Evolutionary conservation across 176 grass and related monocot species (phyloP).

Genomic region (Dendrocalamus sinicus): DNA sequence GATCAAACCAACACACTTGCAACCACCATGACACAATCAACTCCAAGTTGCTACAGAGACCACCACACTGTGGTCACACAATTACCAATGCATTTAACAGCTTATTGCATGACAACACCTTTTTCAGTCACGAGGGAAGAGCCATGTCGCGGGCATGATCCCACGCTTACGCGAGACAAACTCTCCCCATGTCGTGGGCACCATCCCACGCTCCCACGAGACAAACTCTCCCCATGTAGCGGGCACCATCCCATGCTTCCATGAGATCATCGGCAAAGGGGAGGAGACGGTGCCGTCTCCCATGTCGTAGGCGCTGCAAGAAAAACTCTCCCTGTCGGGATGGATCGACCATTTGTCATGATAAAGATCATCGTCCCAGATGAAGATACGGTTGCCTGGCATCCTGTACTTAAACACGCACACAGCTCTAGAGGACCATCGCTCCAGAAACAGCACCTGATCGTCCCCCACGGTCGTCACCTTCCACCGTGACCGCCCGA

Average conservation of each 20-base stretch:
- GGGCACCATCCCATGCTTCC: too few species aligned
- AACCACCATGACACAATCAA: too few species aligned
- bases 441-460: conserved; percentile 1
- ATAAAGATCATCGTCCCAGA: neutral
- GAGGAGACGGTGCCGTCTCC: neutral
- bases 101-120: too few species aligned
- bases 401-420: neutral
- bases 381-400: neutral
- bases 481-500: conserved; percentile 15
- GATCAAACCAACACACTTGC: too few species aligned
- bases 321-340: neutral
- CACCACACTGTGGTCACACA: too few species aligned
- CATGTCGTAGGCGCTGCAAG: neutral
- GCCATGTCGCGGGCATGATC: neutral
- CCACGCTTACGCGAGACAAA: too few species aligned
- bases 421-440: neutral
- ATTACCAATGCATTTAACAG: too few species aligned
- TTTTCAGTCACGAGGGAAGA: neutral
- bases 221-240: too few species aligned
- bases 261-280: neutral
- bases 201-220: neutral
- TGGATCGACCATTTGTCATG: rapidly evolving
- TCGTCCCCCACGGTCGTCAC: conserved; percentile 8
- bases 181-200: too few species aligned
- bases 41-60: too few species aligned